Evolutionary conservation across 2,329 filamentous ascomycete species (phyloP).

Genomic region (Aspergillus unguis): DNA sequence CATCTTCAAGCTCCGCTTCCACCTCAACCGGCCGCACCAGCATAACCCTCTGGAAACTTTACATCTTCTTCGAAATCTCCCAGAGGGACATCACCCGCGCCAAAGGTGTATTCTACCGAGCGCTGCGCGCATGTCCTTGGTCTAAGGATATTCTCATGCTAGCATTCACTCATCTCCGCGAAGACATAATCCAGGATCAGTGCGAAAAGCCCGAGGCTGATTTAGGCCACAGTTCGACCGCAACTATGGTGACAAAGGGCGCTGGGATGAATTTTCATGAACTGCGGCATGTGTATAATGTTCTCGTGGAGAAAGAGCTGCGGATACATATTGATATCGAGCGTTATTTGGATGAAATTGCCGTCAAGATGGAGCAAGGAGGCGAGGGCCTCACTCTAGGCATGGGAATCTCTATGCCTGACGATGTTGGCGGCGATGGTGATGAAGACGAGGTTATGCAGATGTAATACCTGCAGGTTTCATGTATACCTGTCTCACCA

Average conservation of each 20-base stretch:
- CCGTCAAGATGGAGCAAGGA: slow-evolving; percentile 17
- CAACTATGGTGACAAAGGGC: slow-evolving; percentile 2
- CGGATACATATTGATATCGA: slow-evolving; percentile 57
- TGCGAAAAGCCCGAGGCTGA: too few species aligned
- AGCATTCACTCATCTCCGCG: slow-evolving; percentile 49
- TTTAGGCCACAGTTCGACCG: too few species aligned
- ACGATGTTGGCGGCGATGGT: slow-evolving; percentile 25
- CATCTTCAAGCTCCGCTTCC: neutral
- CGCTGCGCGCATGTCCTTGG: slow-evolving; percentile 60
- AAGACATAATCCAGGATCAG: slow-evolving; percentile 15
- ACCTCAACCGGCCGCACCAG: slow-evolving; percentile 33
- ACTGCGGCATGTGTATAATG: slow-evolving; percentile 52
- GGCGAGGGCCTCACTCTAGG: slow-evolving; percentile 9
- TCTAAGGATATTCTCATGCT: slow-evolving; percentile 58
- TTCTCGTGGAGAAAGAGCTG: slow-evolving; percentile 61
- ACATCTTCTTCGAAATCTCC: slow-evolving; percentile 49
- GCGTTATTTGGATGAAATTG: slow-evolving; percentile 37
- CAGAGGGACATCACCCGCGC: slow-evolving; percentile 40
- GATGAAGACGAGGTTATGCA: slow-evolving; percentile 23
- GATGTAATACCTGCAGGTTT: slow-evolving; percentile 1
- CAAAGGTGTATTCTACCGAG: slow-evolving; percentile 55
- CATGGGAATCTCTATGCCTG: slow-evolving; percentile 28
- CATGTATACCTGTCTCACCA: neutral
- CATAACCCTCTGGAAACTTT: slow-evolving; percentile 51
- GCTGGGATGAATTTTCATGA: slow-evolving; percentile 46